Base-by-base conservation (phyloP, 306 rosid genomes). In the Dryas drummondii region DNA sequence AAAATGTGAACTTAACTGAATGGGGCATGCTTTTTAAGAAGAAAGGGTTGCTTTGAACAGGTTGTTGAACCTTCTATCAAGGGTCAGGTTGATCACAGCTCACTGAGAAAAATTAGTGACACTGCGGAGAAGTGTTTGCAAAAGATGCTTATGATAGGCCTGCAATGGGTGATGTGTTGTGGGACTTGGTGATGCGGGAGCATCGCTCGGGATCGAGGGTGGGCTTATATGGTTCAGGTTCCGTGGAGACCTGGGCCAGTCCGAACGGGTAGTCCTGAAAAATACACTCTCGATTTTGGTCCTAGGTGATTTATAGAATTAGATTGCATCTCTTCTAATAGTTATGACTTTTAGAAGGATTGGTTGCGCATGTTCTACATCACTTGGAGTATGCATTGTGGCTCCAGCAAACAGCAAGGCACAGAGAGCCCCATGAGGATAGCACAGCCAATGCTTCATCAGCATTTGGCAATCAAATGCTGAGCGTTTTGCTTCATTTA, bases 11-110 rank as follows among this genome's bases (percentile, higher is more conserved):
- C 64, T 76, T 90, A 50, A 88, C 84, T 4, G 88, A 89, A 46
- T 85, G 88, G 88, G 94, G 78, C 37, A 65, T 84, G 71, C 60
- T n/a, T 22, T 81, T 83, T 87, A 81, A 81, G 82, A 75, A 87
- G 53, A 78, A 78, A 50, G 89, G 84, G 11, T n/a, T 49, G 60
- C 55, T 19, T 90, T 22, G 87, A 84, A 77, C 76, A 65, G 45
- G 80, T 86, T 61, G 63, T 86, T 41, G 96, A 89, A 48, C 79
- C 87, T 37, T 57, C 73, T 12, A 37, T 87, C 61, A 56, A 80
- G 79, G 79, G 58, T 63, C 77, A 86, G 57, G 76, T 82, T 17
- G 76, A 83, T 71, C 80, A 79, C 5, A 77, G 74, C 70, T 88
- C 93, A 2, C 84, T 82, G 15, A 74, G 84, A 64, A 88, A 86